These are phyloP conservation scores for Carnegiea gigantea DNA, from an alignment of 179 eudicot genomes.

Conservation along the genomic window DNA sequence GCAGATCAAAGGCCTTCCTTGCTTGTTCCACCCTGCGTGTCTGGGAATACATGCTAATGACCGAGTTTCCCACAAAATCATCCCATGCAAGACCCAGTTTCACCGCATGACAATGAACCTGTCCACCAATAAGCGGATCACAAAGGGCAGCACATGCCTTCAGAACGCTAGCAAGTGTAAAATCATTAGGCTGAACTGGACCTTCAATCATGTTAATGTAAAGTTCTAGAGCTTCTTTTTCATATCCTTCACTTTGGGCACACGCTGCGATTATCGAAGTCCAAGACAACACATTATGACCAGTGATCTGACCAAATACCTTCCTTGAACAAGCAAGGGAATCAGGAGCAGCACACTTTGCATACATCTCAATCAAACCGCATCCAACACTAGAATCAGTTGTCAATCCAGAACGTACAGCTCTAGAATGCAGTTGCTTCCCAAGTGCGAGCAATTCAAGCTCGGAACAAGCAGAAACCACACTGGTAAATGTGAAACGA, in stretches of 20 bases:
- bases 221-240: conserved; percentile 50
- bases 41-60: conserved; percentile 59
- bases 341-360: conserved; percentile 34
- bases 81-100: conserved; percentile 48
- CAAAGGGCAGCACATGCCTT: conserved; percentile 56
- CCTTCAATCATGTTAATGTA: conserved; percentile 54
- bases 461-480: conserved; percentile 30
- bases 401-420: conserved; percentile 15
- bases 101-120: conserved; percentile 50
- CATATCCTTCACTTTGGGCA: conserved; percentile 44
- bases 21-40: conserved; percentile 47
- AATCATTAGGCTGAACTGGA: conserved; percentile 53
- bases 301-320: conserved; percentile 46
- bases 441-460: conserved; percentile 22
- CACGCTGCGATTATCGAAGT: conserved; percentile 58
- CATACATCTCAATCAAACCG: conserved; percentile 30
- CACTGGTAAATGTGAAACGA: conserved; percentile 28
- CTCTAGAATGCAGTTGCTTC: conserved; percentile 30
- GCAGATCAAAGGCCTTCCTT: conserved; percentile 52
- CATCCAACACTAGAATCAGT: conserved; percentile 27
- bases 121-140: conserved; percentile 44
- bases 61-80: conserved; percentile 54
- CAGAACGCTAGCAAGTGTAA: conserved; percentile 57
- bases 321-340: conserved; percentile 46
- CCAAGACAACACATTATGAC: conserved; percentile 60